Base-by-base conservation (phyloP, 345 rosid genomes). In the Bruguiera gymnorhiza region DNA sequence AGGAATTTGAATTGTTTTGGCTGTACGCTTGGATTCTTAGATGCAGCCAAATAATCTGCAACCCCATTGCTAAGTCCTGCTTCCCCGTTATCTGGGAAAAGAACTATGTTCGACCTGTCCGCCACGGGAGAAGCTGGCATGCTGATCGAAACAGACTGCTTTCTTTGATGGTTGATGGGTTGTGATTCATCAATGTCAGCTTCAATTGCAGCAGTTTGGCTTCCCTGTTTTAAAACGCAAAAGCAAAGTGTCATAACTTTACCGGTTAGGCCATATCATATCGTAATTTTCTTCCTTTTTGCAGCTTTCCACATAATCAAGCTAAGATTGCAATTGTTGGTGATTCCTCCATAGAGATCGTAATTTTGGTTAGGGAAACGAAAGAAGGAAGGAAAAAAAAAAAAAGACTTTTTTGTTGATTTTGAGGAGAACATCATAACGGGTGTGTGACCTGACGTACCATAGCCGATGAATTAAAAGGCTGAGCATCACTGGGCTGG, bases 51-150 rank as follows among this genome's bases (percentile, higher is more conserved):
- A 62, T 78, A 29, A 54, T 24, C 70, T 24, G 81, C 63, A 62
- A 36, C 63, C 29, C 76, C 83, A 54, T 65, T 63, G 21, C 43
- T 26, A 23, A 48, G 23, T 19, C 13, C 31, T 37, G 52, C 50
- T 16, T 58, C 79, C 1, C 27, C 73, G 4, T 62, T 66, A 18
- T 74, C 72, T 27, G 53, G 60, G 51, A 80, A 72, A 71, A 75
- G 63, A 73, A 77, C 70, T 43, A 59, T 23, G 58, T 66, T 74
- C 8, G 77, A 65, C 70, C 36, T 69, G 18, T 34, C 65, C 69
- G 56, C 63, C 6, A 39, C 10, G 1, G 88, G 89, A 62, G 94
- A 82, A 32, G 72, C 51, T 21, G 97, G 90, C 94, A 90, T 85
- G 84, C 93, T 86, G 70, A 88, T 80, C 4, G 92, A 90, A 70